A percentile compares a stretch with the other conserved stretches of the same genome.
These are phyloP conservation scores for Hymenochaete sp. DNA, from an alignment of 1,284 basidiomycete genomes.

Conservation along the genomic window DNA sequence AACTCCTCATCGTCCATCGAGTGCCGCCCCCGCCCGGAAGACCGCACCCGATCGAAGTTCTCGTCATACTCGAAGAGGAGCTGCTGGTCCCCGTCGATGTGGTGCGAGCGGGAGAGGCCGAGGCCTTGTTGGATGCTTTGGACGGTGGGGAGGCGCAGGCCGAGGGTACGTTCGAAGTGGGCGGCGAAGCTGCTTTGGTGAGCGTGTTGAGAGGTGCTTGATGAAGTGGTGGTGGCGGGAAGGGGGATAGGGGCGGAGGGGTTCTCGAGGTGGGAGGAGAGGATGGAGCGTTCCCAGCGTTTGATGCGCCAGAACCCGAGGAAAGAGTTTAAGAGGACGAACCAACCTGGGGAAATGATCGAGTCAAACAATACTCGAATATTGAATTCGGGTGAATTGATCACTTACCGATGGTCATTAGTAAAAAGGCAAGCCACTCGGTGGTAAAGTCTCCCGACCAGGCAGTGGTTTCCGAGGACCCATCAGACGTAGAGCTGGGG, in stretches of 20 bases:
- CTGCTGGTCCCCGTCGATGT: constrained; percentile 2
- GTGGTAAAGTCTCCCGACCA: constrained; percentile 43
- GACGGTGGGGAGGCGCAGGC: constrained; percentile 36
- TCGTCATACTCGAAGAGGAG: constrained; percentile 13
- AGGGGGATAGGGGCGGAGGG: constrained; percentile 22
- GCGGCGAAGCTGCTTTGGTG: constrained; percentile 22
- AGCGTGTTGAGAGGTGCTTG: constrained; percentile 22
- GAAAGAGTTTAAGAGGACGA: constrained; percentile 79
- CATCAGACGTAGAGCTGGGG: neutral
- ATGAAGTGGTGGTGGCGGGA: constrained; percentile 26
- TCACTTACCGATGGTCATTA: constrained; percentile 80
- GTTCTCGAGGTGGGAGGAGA: constrained; percentile 36
- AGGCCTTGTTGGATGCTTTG: constrained; percentile 37
- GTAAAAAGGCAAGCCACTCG: constrained; percentile 88
- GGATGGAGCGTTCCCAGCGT: constrained; percentile 72
- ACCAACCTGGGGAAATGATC: constrained; percentile 57
- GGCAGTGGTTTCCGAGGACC: constrained; percentile 5
- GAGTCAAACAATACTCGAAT: neutral
- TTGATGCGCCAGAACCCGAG: constrained; percentile 91
- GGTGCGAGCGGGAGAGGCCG: constrained; percentile 34
- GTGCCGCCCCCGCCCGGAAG: constrained; percentile 2
- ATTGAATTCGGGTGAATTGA: constrained; percentile 10
- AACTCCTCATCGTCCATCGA: constrained; percentile 25
- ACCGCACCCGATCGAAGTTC: constrained; percentile 4
- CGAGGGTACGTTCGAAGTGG: constrained; percentile 40